Percentiles rank a stretch among this genome's conserved stretches.
Conservation (phyloP, 148 eudicot genomes). For the Silene uniflora region DNA sequence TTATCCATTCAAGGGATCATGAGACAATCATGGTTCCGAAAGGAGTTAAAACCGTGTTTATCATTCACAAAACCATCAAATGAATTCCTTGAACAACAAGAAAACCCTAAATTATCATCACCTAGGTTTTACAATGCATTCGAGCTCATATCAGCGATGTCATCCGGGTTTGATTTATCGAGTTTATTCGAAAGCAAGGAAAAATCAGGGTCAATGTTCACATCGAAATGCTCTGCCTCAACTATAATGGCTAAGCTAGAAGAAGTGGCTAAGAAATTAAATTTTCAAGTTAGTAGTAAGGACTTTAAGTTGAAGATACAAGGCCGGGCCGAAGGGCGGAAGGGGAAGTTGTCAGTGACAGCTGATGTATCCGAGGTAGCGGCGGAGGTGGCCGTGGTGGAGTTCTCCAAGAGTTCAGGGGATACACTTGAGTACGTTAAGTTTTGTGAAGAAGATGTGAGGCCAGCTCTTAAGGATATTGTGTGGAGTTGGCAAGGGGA, state of each 20-base stretch:
- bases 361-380: slow-evolving; percentile 91
- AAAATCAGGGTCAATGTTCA: slow-evolving; percentile 51
- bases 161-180: slow-evolving; percentile 82
- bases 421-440: slow-evolving; percentile 77
- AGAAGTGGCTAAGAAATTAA: slow-evolving; percentile 41
- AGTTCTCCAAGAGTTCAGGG: slow-evolving; percentile 71
- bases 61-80: slow-evolving; percentile 20
- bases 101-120: slow-evolving; percentile 28
- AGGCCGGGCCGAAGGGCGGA: slow-evolving; percentile 59
- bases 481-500: slow-evolving; percentile 98
- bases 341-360: slow-evolving; percentile 54
- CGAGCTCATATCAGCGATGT: slow-evolving; percentile 84
- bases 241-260: slow-evolving; percentile 43
- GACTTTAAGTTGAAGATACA: slow-evolving; percentile 56
- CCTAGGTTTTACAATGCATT: slow-evolving; percentile 78
- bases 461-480: slow-evolving; percentile 74
- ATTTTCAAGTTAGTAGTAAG: slow-evolving; percentile 38
- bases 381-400: slow-evolving; percentile 77
- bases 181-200: slow-evolving; percentile 46
- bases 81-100: neutral
- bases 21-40: slow-evolving; percentile 54
- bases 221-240: slow-evolving; percentile 55
- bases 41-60: slow-evolving; percentile 28
- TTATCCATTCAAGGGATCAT: slow-evolving; percentile 48
- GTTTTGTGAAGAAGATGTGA: slow-evolving; percentile 71